phyloP scores from a whole-genome alignment of 208 protist genomes.

The Herpetomonas tarakana region DNA sequence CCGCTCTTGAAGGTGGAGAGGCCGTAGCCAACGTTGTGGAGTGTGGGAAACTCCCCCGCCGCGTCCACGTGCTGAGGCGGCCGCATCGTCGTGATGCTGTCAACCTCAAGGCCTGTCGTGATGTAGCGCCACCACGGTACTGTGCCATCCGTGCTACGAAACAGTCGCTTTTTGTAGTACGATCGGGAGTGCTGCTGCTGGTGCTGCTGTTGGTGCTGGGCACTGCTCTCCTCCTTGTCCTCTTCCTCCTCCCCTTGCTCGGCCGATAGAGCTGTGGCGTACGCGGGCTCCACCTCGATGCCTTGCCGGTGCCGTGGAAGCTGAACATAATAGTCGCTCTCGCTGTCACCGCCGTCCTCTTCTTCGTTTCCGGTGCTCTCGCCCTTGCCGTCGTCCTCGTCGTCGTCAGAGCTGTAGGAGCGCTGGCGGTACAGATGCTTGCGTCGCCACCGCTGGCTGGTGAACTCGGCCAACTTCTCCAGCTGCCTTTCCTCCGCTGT shows the following conservation, averaged over 20 bases:
- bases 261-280: background rate
- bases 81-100: slow-evolving; percentile 44
- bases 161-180: slow-evolving; percentile 32
- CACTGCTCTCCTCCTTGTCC: background rate
- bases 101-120: slow-evolving; percentile 45
- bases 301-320: background rate
- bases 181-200: slow-evolving; percentile 1
- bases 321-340: background rate
- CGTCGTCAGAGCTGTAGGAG: slow-evolving; percentile 15
- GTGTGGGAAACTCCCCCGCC: slow-evolving; percentile 42
- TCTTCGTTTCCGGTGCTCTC: background rate
- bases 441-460: background rate
- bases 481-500: slow-evolving; percentile 6
- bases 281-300: slow-evolving; percentile 1
- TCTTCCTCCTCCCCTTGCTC: slow-evolving; percentile 1
- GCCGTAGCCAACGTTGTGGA: slow-evolving; percentile 81
- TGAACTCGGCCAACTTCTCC: slow-evolving; percentile 1
- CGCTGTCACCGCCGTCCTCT: background rate
- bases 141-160: slow-evolving; percentile 36
- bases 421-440: background rate
- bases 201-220: too few species aligned
- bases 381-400: slow-evolving; percentile 2
- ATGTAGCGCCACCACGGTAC: slow-evolving; percentile 87
- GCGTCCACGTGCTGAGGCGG: slow-evolving; percentile 46
- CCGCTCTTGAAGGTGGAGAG: slow-evolving; percentile 23